Evolutionary conservation across 106 monocot genomes (phyloP).

Genomic region (Chionographis japonica): DNA sequence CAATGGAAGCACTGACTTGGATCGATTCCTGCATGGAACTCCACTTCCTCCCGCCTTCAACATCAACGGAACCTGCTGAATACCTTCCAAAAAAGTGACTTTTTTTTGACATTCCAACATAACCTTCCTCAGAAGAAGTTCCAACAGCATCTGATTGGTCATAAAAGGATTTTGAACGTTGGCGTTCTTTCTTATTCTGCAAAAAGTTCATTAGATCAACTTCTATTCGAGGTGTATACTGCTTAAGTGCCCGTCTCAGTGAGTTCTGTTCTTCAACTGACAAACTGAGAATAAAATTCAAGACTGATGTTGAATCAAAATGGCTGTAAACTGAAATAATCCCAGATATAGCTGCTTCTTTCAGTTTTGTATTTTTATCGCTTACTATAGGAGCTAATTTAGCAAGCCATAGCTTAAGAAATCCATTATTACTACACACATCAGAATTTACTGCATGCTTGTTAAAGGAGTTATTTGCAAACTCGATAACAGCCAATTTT

Average conservation of each 20-base stretch:
- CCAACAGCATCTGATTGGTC: slow-evolving; percentile 76
- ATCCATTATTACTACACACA: slow-evolving; percentile 61
- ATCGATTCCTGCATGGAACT: slow-evolving; percentile 59
- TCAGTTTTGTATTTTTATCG: slow-evolving; percentile 94
- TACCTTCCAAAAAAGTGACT: slow-evolving; percentile 58
- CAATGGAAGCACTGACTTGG: slow-evolving; percentile 29
- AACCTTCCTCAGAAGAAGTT: slow-evolving; percentile 92
- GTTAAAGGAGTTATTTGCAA: slow-evolving; percentile 94
- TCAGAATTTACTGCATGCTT: slow-evolving; percentile 75
- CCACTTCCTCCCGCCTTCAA: slow-evolving; percentile 62
- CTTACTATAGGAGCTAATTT: slow-evolving; percentile 83
- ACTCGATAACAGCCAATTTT: slow-evolving; percentile 94
- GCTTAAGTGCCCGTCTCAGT: slow-evolving; percentile 87
- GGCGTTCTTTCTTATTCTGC: slow-evolving; percentile 93
- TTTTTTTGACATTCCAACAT: slow-evolving; percentile 63
- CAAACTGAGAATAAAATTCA: slow-evolving; percentile 86
- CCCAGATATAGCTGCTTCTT: slow-evolving; percentile 91
- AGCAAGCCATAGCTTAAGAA: slow-evolving; percentile 95
- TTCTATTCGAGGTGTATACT: slow-evolving; percentile 95
- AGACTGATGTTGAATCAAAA: slow-evolving; percentile 85
- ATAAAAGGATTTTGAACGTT: slow-evolving; percentile 77
- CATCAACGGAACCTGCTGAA: slow-evolving; percentile 72
- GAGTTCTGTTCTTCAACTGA: slow-evolving; percentile 87
- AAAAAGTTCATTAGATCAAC: slow-evolving; percentile 93
- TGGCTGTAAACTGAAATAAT: slow-evolving; percentile 87